phyloP scores from a whole-genome alignment of 1,284 basidiomycete genomes.

The Mrakiaceae sp. region DNA sequence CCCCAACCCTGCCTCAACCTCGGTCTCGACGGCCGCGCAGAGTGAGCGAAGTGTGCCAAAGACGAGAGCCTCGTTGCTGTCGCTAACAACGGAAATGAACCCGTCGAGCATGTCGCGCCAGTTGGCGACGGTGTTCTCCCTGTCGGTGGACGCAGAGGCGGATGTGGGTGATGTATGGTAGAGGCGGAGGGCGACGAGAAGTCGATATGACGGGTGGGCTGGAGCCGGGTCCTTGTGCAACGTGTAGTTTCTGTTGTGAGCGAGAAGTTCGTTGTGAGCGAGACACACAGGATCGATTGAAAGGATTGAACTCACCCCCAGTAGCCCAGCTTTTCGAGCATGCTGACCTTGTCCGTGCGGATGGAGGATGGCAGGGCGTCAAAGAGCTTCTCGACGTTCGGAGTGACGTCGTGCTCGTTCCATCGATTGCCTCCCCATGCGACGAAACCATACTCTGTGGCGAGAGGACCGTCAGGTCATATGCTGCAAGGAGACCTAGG shows the following conservation, averaged over 20 bases:
- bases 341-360: background rate
- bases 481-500: background rate
- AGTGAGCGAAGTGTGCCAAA: too few species aligned
- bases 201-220: slow-evolving; percentile 12
- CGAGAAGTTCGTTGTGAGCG: background rate
- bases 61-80: slow-evolving; percentile 1
- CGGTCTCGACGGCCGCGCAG: too few species aligned
- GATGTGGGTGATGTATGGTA: background rate
- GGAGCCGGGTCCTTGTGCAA: slow-evolving; percentile 6
- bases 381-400: slow-evolving; percentile 3
- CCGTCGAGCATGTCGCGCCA: slow-evolving; percentile 11
- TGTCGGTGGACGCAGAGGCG: background rate
- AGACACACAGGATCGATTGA: background rate
- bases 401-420: slow-evolving; percentile 8
- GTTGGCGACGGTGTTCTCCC: background rate
- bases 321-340: slow-evolving; percentile 14
- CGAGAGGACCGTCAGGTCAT: too few species aligned
- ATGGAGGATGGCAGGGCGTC: background rate
- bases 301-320: slow-evolving; percentile 13
- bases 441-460: slow-evolving; percentile 9
- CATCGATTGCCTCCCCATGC: slow-evolving; percentile 8
- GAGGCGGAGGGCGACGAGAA: slow-evolving; percentile 11
- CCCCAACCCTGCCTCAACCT: too few species aligned
- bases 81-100: background rate
- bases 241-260: slow-evolving; percentile 7